These are phyloP conservation scores for Cudoniella acicularis DNA, from an alignment of 495 filamentous ascomycete species.

Conservation along the genomic window DNA sequence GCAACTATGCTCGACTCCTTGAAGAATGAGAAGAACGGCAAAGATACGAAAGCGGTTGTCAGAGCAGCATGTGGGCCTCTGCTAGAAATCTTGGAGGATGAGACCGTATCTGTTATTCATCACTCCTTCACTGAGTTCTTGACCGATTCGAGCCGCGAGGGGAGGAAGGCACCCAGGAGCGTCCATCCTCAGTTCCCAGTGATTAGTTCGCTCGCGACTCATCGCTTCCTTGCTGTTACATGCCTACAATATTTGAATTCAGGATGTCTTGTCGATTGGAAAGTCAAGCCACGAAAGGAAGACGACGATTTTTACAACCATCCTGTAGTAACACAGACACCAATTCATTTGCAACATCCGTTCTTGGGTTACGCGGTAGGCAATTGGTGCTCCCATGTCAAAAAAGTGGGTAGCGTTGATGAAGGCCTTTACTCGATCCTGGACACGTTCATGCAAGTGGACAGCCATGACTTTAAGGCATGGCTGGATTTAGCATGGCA, in stretches of 20 bases:
- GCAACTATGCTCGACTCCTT: slow-evolving; percentile 34
- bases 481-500: slow-evolving; percentile 2
- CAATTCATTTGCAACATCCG: slow-evolving; percentile 14
- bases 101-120: slow-evolving; percentile 44
- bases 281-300: background rate
- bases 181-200: no score
- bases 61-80: slow-evolving; percentile 41
- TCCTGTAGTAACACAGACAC: background rate
- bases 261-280: background rate
- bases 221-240: no score
- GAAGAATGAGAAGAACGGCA: slow-evolving; percentile 8
- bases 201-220: no score
- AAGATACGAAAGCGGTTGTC: slow-evolving; percentile 28
- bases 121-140: slow-evolving; percentile 50
- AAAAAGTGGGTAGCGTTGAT: background rate
- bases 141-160: slow-evolving; percentile 15
- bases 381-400: slow-evolving; percentile 28
- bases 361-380: slow-evolving; percentile 30
- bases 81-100: slow-evolving; percentile 42
- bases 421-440: background rate
- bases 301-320: background rate
- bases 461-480: background rate
- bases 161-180: no score
- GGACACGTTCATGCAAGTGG: slow-evolving; percentile 2
- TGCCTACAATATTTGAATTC: slow-evolving; percentile 24